These are phyloP conservation scores for Talaromyces sp. DNA, from an alignment of 2,329 filamentous ascomycete species.

Conservation along the genomic window DNA sequence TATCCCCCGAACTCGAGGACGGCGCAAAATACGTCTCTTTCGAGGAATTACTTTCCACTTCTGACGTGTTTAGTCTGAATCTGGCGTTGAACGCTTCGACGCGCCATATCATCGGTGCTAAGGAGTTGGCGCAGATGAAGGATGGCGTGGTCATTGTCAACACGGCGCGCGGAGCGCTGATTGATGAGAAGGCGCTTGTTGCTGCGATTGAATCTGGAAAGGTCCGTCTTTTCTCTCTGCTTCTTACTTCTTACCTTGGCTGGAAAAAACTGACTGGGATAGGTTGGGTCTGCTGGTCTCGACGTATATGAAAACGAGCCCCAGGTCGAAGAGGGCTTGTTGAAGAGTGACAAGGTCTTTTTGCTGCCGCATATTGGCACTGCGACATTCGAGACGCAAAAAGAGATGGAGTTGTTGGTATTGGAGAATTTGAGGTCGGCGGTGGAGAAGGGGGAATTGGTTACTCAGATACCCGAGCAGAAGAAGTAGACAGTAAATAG, in stretches of 20 bases:
- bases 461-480: conserved; percentile 62
- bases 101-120: conserved; percentile 45
- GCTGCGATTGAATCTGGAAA: conserved; percentile 45
- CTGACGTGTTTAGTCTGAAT: conserved; percentile 48
- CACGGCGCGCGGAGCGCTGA: conserved; percentile 44
- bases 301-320: conserved; percentile 50
- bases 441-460: conserved; percentile 54
- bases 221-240: conserved; percentile 25
- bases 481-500: conserved; percentile 9
- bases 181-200: conserved; percentile 48
- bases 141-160: conserved; percentile 45
- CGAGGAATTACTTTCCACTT: conserved; percentile 44
- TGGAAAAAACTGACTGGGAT: not conserved
- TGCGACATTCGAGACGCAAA: conserved; percentile 58
- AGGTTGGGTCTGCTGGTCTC: conserved; percentile 44
- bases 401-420: conserved; percentile 60
- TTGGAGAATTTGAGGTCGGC: conserved; percentile 56
- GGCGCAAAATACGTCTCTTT: conserved; percentile 46
- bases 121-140: conserved; percentile 47
- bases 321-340: conserved; percentile 46
- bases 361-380: conserved; percentile 61
- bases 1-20: conserved; percentile 40
- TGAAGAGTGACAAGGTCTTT: conserved; percentile 47
- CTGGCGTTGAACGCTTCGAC: conserved; percentile 45
- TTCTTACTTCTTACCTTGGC: not conserved